Evolutionary conservation across 192 early-diverging fungal genomes (phyloP).

Genomic region (Podila verticillata): DNA sequence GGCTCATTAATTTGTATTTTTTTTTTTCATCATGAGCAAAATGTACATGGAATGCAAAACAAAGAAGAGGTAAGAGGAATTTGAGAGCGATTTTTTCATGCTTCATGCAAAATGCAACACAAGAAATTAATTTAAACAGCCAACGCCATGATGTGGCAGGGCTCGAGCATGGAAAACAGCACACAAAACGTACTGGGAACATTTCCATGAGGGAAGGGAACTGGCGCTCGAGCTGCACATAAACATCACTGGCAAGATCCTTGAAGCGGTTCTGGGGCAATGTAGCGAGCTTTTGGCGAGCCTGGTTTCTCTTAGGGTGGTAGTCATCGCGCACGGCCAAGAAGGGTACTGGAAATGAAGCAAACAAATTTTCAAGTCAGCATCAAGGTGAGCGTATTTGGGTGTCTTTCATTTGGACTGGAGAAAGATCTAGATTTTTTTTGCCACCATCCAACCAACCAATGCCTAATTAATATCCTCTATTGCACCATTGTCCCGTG

Average conservation of each 20-base stretch:
- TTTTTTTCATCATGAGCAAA: too few species aligned
- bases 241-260: constrained; percentile 92
- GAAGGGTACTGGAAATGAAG: constrained; percentile 70
- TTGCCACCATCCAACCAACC: too few species aligned
- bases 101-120: not conserved
- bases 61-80: not conserved
- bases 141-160: constrained; percentile 9
- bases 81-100: not conserved
- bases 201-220: constrained; percentile 63
- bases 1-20: not conserved
- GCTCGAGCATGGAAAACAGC: not conserved
- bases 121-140: not conserved
- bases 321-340: constrained; percentile 86
- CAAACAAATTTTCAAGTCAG: not conserved
- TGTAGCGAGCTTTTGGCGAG: constrained; percentile 95
- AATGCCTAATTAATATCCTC: too few species aligned
- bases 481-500: too few species aligned
- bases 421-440: too few species aligned
- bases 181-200: constrained; percentile 37
- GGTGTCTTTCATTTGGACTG: too few species aligned
- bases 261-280: constrained; percentile 88
- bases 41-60: too few species aligned
- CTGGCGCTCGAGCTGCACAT: constrained; percentile 73
- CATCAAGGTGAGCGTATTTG: not conserved
- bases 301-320: constrained; percentile 96